phyloP scores from a whole-genome alignment of 2,329 filamentous ascomycete genomes.

The Colletotrichum noveboracense region DNA sequence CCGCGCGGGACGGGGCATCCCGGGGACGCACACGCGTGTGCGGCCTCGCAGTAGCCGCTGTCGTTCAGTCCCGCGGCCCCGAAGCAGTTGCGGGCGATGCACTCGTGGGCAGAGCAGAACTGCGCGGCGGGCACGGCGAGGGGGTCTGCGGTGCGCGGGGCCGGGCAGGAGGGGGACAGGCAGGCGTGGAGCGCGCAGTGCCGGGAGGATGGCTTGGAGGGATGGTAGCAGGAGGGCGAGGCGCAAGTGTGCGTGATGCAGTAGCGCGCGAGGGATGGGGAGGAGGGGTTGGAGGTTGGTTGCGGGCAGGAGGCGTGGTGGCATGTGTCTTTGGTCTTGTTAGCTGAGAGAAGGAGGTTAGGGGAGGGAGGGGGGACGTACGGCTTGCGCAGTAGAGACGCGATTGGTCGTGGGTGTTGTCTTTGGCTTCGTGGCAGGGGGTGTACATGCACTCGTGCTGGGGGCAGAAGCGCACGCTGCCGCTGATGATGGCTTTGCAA shows the following conservation, averaged over 20 bases:
- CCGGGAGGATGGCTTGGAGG: background rate
- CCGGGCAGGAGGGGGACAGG: background rate
- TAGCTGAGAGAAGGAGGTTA: background rate
- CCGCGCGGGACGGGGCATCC: slow-evolving; percentile 1
- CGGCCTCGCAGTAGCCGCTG: slow-evolving; percentile 2
- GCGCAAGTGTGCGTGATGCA: slow-evolving; percentile 19
- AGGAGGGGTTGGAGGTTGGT: slow-evolving; percentile 1
- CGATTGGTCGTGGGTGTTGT: background rate
- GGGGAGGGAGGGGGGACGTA: background rate
- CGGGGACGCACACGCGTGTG: slow-evolving; percentile 4
- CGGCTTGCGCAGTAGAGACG: slow-evolving; percentile 15
- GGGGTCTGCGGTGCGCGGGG: slow-evolving; percentile 17
- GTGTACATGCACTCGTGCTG: slow-evolving; percentile 18
- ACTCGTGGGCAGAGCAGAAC: slow-evolving; percentile 20
- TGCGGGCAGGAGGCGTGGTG: background rate
- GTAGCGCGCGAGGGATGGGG: background rate
- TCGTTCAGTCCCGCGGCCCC: background rate
- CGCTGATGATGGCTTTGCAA: background rate
- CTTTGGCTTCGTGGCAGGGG: slow-evolving; percentile 4
- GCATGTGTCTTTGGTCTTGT: slow-evolving; percentile 7
- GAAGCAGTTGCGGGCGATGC: background rate
- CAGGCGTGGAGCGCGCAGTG: slow-evolving; percentile 22
- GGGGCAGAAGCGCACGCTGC: background rate
- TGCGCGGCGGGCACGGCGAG: background rate
- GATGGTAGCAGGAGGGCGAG: background rate